A percentile compares a stretch with the other conserved stretches of the same genome.
These are phyloP conservation scores for Solanum bulbocastanum DNA, from an alignment of 257 asterid species.

Conservation along the genomic window DNA sequence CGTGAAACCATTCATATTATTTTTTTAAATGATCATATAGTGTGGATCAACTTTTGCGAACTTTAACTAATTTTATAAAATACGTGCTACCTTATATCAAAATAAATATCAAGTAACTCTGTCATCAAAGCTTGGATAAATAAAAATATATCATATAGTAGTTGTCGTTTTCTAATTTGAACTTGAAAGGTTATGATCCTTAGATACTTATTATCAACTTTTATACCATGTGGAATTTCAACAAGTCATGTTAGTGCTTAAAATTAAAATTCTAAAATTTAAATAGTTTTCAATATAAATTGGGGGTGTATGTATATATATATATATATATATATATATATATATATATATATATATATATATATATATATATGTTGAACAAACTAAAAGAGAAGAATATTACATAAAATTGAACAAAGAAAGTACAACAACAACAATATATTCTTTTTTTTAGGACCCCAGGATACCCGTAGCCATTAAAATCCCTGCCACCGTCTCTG, in stretches of 20 bases:
- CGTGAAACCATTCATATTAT: fast-evolving
- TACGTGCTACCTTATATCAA: background rate
- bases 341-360: too few species aligned
- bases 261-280: too few species aligned
- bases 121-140: background rate
- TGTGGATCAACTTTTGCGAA: background rate
- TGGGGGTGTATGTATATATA: background rate
- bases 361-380: background rate
- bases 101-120: background rate
- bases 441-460: too few species aligned
- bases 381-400: background rate
- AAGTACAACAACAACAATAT: background rate
- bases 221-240: background rate
- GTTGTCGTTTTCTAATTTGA: background rate
- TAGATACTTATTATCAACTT: background rate
- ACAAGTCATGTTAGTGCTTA: background rate
- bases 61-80: background rate
- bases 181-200: background rate
- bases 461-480: fast-evolving
- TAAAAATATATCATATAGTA: background rate
- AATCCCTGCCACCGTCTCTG: too few species aligned
- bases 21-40: background rate
- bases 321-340: too few species aligned
- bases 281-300: background rate
- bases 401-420: background rate